phyloP scores from a whole-genome alignment of 257 asterid genomes.

The Craterostigma plantagineum region DNA sequence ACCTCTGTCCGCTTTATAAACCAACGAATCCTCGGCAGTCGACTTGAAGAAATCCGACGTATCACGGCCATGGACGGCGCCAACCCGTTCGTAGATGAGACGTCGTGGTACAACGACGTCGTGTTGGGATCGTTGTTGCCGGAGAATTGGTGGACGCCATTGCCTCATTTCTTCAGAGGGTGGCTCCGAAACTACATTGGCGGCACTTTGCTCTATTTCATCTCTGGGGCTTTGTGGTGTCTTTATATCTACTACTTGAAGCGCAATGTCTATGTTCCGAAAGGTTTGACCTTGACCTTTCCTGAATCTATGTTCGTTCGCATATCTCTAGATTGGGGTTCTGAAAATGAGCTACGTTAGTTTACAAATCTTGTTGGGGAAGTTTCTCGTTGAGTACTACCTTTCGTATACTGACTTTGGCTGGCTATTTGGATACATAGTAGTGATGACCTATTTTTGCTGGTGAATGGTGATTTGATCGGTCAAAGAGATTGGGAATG shows the following conservation, averaged over 20 bases:
- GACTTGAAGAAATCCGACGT: neutral
- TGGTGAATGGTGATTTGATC: no score
- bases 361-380: no score
- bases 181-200: conserved; percentile 90
- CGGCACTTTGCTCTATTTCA: conserved; percentile 39
- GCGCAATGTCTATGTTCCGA: conserved; percentile 53
- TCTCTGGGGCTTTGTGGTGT: conserved; percentile 72
- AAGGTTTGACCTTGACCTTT: conserved; percentile 22
- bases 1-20: neutral
- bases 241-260: conserved; percentile 63
- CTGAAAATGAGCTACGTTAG: neutral
- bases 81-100: conserved; percentile 49
- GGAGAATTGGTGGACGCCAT: conserved; percentile 35
- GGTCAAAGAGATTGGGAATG: no score
- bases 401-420: no score
- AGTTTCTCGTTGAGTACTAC: no score
- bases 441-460: no score
- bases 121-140: conserved; percentile 49
- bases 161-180: conserved; percentile 55
- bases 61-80: conserved; percentile 26
- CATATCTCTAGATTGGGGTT: no score
- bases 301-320: neutral
- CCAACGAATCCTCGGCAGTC: neutral
- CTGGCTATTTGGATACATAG: no score
- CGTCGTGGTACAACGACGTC: conserved; percentile 63